Base-by-base conservation (phyloP, 1,284 basidiomycete genomes). In the Dichomitus squalens region DNA sequence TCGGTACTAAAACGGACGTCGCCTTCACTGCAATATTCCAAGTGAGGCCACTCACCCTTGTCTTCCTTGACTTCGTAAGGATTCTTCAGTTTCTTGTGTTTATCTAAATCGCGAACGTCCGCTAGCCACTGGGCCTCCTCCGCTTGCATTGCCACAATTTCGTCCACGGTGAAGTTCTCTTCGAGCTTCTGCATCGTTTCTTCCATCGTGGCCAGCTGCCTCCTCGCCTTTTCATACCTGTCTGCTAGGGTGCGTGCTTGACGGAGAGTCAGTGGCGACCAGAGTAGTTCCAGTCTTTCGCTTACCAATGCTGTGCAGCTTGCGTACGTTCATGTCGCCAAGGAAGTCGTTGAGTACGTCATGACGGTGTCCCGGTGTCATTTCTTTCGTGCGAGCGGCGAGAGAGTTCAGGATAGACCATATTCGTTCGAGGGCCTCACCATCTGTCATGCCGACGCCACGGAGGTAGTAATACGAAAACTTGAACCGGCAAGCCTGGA, bases 401-500 rank as follows among this genome's bases (percentile, higher is more conserved):
- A 52, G 6, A 0, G 7, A 21, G 23, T 57, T 53, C 6, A 38
- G 8, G 7, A 39, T 31, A 6, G 58, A 29, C 58, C 58, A 60
- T 1, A 48, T 49, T 1, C 46, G 46, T 39, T 60, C 49, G 4
- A n/a, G n/a, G 1, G n/a, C 47, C 16, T 60, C 58, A 1, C 58
- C 58, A 25, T 60, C 50, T 1, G 44, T 57, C 36, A 50, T 44
- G 1, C 39, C 54, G 2, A 38, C 31, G 14, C 50, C 49, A 0
- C 39, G 58, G 0, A 52, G 25, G 41, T 27, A 53, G 39, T 57
- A 36, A 20, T 52, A 52, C 2, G 58, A 53, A 23, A 49, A 57
- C 31, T 49, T 41, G 40, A 21, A 49, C 2, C 49, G 50, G 34
- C 58, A 60, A 1, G 4, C 9, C 1, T 14, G 18, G 5, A 35